Evolutionary conservation across 2,329 filamentous ascomycete genomes (phyloP), one percentile per base, ranked within the genome.

Genomic region (Alternaria postmessia): DNA sequence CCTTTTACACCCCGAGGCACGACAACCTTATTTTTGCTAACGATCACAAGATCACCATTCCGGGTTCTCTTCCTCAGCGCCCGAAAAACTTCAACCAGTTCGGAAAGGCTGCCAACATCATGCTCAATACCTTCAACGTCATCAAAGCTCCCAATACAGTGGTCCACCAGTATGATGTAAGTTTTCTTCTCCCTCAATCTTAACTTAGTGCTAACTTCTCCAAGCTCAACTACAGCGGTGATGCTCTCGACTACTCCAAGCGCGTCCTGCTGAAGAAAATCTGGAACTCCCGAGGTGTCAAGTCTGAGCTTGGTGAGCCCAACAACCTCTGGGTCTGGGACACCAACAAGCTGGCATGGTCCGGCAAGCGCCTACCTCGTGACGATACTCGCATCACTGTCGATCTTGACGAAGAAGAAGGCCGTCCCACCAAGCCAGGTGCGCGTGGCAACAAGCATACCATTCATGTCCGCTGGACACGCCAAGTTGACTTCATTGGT

Each of bases 91-190:
- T 78, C 71, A 79, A 76, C 60, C 76, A 60, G 44, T 73, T 76
- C 39, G 84, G 83, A 38, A 75, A 65, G 32, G 68, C 77, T 24
- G 71, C 77, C 30, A 71, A 73, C 36, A 69, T 86, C 20, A 77
- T 74, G 0, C 80, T 96, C 38, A 98, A 98, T 75, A 88, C 92
- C 11, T 96, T 89, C 78, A 84, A 88, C 0, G 89, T 97, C 55
- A 79, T 76, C 0, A 79, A 81, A 9, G 87, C 89, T 56, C 88
- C 88, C 0, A 83, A 77, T 2, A 85, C 82, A 12, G 85, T 87
- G 0, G 86, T 97, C 22, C 89, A 89, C 63, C 94, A 97, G 74
- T 98, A 94, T 69, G 93, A 97, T 80, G 91, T 94, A 81, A 85
- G 90, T 85, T 46, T 39, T 26, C 26, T 16, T 7, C 16, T 43